Percentiles rank a stretch among this genome's conserved stretches.
phyloP scores from a whole-genome alignment of 257 asterid genomes.

The Capsicum pubescens region DNA sequence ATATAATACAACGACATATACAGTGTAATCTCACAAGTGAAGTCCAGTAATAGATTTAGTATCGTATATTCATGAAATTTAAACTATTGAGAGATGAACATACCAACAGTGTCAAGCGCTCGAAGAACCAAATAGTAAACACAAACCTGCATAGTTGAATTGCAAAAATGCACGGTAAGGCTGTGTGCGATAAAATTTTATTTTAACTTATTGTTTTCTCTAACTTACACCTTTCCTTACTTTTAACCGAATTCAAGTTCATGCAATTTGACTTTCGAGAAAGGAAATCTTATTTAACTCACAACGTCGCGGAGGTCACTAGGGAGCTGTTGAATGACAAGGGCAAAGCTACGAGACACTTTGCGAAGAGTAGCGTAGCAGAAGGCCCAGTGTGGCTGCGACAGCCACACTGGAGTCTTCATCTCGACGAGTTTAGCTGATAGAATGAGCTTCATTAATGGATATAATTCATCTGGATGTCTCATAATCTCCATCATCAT shows the following conservation, averaged over 20 bases:
- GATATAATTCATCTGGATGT: slow-evolving; percentile 87
- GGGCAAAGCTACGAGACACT: slow-evolving; percentile 87
- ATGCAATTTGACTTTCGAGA: no score
- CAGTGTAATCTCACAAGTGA: no score
- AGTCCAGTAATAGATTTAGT: no score
- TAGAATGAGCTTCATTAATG: slow-evolving; percentile 77
- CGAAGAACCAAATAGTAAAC: slow-evolving; percentile 95
- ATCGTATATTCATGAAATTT: no score
- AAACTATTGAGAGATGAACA: background rate
- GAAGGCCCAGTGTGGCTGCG: slow-evolving; percentile 87
- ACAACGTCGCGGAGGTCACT: slow-evolving; percentile 89
- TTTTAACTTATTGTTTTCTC: no score
- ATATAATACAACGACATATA: no score
- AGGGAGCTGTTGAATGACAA: slow-evolving; percentile 90
- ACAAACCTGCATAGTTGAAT: slow-evolving; percentile 64
- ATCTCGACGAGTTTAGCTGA: slow-evolving; percentile 51
- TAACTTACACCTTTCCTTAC: no score
- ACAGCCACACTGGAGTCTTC: slow-evolving; percentile 70
- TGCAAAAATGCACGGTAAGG: no score
- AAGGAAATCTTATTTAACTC: slow-evolving; percentile 27
- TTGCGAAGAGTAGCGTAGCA: slow-evolving; percentile 81
- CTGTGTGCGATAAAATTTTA: no score
- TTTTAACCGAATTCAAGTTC: no score
- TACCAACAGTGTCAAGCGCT: slow-evolving; percentile 92
- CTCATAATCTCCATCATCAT: slow-evolving; percentile 63